These are phyloP conservation scores for Solanum sitiens DNA, from an alignment of 257 asterid genomes.

Conservation along the genomic window DNA sequence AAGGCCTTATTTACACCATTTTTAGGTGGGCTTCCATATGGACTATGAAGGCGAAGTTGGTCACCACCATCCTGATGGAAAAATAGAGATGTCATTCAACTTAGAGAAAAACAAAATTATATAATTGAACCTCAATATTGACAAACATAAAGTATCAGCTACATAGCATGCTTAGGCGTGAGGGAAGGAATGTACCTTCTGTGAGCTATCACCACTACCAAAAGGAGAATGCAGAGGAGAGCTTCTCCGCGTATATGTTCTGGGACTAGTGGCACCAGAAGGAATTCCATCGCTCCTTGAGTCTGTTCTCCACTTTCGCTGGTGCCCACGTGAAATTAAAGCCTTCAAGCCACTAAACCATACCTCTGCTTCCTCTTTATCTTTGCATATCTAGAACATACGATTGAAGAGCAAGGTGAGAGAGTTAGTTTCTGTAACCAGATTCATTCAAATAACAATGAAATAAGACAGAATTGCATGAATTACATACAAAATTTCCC, in stretches of 20 bases:
- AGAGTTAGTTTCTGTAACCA: background rate
- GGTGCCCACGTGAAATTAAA: slow-evolving; percentile 68
- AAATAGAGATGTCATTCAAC: slow-evolving; percentile 10
- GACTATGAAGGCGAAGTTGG: slow-evolving; percentile 67
- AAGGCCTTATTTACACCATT: slow-evolving; percentile 60
- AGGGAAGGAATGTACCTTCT: slow-evolving; percentile 41
- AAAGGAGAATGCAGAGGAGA: slow-evolving; percentile 86
- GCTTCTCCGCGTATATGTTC: slow-evolving; percentile 71
- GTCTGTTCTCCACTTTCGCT: slow-evolving; percentile 79
- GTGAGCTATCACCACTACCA: slow-evolving; percentile 58
- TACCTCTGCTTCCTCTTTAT: slow-evolving; percentile 96
- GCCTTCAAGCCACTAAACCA: slow-evolving; percentile 98
- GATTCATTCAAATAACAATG: background rate
- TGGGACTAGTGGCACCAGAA: slow-evolving; percentile 87
- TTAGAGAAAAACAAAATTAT: background rate
- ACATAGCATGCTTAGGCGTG: background rate
- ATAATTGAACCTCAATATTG: background rate
- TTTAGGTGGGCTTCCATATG: slow-evolving; percentile 82
- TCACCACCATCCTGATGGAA: slow-evolving; percentile 56
- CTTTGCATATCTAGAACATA: slow-evolving; percentile 71
- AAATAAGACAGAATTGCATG: background rate
- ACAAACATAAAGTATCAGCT: background rate
- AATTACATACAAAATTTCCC: background rate
- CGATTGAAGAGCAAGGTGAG: slow-evolving; percentile 2
- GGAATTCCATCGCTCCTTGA: slow-evolving; percentile 82